A percentile compares a stretch with the other conserved stretches of the same genome.
These are phyloP conservation scores for Rostrohypoxylon terebratum DNA, from an alignment of 495 filamentous ascomycete genomes.

Conservation along the genomic window DNA sequence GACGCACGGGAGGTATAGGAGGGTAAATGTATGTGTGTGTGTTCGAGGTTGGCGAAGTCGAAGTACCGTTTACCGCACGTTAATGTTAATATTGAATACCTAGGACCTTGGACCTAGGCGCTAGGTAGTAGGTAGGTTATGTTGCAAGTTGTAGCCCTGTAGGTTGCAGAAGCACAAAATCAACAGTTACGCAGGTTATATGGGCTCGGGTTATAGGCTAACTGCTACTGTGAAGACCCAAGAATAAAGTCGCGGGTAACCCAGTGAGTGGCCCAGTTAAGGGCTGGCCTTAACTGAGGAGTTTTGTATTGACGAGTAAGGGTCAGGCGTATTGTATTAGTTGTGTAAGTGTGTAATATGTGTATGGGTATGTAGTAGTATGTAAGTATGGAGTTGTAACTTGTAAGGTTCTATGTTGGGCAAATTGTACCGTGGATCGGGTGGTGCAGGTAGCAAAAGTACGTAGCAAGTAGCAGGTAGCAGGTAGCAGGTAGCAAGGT, in stretches of 20 bases:
- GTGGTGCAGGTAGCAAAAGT: neutral
- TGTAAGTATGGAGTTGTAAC: neutral
- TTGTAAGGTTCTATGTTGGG: neutral
- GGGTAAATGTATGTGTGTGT: neutral
- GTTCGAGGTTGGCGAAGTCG: neutral
- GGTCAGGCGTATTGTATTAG: constrained; percentile 10
- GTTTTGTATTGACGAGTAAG: constrained; percentile 12
- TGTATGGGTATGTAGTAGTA: neutral
- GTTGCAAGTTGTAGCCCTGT: no score
- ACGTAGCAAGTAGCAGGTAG: no score
- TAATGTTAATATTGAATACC: no score
- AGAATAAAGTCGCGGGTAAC: constrained; percentile 34
- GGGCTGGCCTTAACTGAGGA: constrained; percentile 40
- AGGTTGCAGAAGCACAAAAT: no score
- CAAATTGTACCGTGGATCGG: constrained; percentile 7
- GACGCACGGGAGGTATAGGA: neutral
- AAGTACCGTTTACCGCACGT: neutral
- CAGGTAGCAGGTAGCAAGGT: neutral
- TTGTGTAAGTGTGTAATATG: neutral
- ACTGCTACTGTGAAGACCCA: constrained; percentile 17
- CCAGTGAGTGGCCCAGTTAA: constrained; percentile 25
- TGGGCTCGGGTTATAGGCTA: neutral
- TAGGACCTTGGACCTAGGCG: no score
- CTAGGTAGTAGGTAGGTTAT: no score
- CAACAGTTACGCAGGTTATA: no score